Evolutionary conservation across 768 basidiomycete species (phyloP).

Genomic region (Agaricus subrufescens): DNA sequence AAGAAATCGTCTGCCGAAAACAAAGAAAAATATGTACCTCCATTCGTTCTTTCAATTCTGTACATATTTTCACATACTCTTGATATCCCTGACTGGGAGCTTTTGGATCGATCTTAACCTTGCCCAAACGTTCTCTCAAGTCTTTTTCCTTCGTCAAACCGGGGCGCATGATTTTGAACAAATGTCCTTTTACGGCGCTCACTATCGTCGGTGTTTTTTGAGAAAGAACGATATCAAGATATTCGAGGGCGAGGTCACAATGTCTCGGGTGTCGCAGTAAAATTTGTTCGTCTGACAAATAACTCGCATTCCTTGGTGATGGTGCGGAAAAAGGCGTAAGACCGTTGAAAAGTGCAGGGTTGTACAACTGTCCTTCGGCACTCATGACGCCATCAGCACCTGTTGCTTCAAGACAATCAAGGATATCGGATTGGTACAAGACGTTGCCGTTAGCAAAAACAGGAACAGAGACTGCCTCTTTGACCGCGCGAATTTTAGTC

Average conservation of each 20-base stretch:
- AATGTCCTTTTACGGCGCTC: constrained; percentile 84
- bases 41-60: constrained; percentile 57
- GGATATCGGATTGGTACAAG: constrained; percentile 81
- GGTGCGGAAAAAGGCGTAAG: constrained; percentile 17
- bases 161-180: constrained; percentile 90
- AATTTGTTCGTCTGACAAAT: constrained; percentile 26
- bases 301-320: constrained; percentile 10
- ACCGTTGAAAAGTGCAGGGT: constrained; percentile 71
- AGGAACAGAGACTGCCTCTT: constrained; percentile 83
- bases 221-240: constrained; percentile 71
- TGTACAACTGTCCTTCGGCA: constrained; percentile 93
- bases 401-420: constrained; percentile 73
- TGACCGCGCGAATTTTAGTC: constrained; percentile 87
- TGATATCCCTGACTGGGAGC: constrained; percentile 11
- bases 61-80: constrained; percentile 10
- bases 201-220: constrained; percentile 66
- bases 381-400: constrained; percentile 93
- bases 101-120: constrained; percentile 26
- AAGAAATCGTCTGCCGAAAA: background rate
- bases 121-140: constrained; percentile 68
- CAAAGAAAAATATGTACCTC: constrained; percentile 21
- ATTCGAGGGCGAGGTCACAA: constrained; percentile 75
- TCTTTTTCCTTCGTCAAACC: constrained; percentile 64
- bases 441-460: constrained; percentile 98
- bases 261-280: constrained; percentile 49